Evolutionary conservation across 192 early-diverging fungal species (phyloP).

Genomic region (Linderina pennispora): DNA sequence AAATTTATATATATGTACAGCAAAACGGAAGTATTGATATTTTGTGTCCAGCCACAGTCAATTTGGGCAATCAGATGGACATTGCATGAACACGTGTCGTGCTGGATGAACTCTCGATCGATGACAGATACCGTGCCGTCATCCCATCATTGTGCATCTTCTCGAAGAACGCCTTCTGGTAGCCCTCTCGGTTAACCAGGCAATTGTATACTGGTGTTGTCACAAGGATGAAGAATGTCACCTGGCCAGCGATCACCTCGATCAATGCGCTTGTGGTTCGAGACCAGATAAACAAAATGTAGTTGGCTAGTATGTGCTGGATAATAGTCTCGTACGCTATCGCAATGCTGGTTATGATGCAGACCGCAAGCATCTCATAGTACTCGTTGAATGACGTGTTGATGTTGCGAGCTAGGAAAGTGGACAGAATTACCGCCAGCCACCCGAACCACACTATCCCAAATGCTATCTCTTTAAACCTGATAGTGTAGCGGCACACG

Average conservation of each 20-base stretch:
- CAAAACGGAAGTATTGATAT: no score
- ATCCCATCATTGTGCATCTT: constrained; percentile 39
- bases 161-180: constrained; percentile 15
- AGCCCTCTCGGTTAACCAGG: constrained; percentile 21
- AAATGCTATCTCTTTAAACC: constrained; percentile 30
- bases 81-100: no score
- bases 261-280: constrained; percentile 11
- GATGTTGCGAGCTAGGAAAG: constrained; percentile 31
- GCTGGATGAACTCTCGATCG: no score
- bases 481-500: constrained; percentile 15
- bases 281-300: constrained; percentile 19
- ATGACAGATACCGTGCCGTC: constrained; percentile 29
- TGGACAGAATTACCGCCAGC: constrained; percentile 1
- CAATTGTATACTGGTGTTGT: constrained; percentile 32
- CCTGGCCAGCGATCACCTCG: constrained; percentile 20
- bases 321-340: constrained; percentile 22
- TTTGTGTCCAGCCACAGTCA: no score
- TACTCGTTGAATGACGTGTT: constrained; percentile 45
- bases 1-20: no score
- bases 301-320: constrained; percentile 20
- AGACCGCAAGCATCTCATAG: constrained; percentile 32
- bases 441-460: constrained; percentile 33
- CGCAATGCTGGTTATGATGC: constrained; percentile 6
- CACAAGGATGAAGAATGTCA: constrained; percentile 20
- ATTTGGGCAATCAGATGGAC: no score